Evolutionary conservation across 179 eudicot genomes (phyloP).

Genomic region (Actinidia chinensis): DNA sequence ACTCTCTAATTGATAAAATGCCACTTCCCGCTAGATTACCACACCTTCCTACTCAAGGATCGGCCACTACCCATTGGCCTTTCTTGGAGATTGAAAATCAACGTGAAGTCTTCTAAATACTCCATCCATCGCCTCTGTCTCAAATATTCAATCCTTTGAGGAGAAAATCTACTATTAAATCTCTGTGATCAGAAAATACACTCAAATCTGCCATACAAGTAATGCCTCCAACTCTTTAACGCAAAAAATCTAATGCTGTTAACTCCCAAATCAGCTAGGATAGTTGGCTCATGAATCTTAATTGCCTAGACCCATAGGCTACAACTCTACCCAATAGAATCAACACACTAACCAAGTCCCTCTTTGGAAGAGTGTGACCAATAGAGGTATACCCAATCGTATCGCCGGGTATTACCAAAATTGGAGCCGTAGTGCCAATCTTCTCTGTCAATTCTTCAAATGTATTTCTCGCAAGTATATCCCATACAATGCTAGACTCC

Average conservation of each 20-base stretch:
- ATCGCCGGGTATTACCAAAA: neutral
- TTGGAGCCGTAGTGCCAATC: neutral
- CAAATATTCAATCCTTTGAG: neutral
- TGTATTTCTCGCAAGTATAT: neutral
- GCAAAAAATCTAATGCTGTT: neutral
- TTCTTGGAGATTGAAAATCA: neutral
- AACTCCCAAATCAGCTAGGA: neutral
- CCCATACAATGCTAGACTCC: neutral
- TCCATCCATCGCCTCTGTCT: no score
- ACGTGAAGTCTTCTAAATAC: neutral
- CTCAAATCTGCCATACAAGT: neutral
- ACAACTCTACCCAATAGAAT: neutral
- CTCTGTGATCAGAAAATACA: neutral
- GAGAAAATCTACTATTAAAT: neutral
- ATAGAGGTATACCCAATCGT: neutral
- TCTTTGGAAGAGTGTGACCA: no score
- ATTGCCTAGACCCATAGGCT: neutral
- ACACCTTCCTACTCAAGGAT: neutral
- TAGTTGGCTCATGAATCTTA: neutral
- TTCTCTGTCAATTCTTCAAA: neutral
- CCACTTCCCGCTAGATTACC: no score
- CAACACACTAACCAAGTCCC: no score
- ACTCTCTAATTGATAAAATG: no score
- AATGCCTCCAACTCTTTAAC: neutral
- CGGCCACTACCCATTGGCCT: neutral